Base-by-base conservation (phyloP, 352 stramenopile species). In the Pythium periplocum region DNA sequence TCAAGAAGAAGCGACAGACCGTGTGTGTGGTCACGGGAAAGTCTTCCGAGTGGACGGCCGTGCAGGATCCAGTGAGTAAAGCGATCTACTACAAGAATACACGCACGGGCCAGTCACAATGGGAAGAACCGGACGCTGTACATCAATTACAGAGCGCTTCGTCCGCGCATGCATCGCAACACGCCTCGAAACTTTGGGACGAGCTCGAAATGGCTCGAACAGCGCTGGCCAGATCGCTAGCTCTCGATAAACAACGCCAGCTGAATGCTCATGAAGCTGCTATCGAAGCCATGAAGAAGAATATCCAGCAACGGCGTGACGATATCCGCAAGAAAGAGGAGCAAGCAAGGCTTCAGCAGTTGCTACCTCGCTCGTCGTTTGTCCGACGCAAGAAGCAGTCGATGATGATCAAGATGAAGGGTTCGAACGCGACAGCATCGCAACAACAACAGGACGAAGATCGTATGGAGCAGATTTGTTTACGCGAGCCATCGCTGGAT, bases 41-140 rank as follows among this genome's bases (percentile, higher is more conserved):
- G 38, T 62, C 77, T 31, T 79, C 69, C 34, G 76, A 87, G 48
- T 87, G 76, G 76, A 79, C 64, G 30, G 71, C 73, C 10, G 76
- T 87, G 6, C 76, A 85, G 53, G 76, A 87, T 47, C 71, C 73
- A 3, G 51, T 60, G 1, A 82, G 69, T 10, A 65, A 69, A 31
- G 76, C 76, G 3, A 84, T 87, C 17, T 87, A 87, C 66, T 87
- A 87, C 71, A 81, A 83, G 53, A 87, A 87, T 61, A 81, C 66
- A 2, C 68, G 71, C 39, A 87, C 76, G 7, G 76, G 76, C 31
- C 71, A 87, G 40, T 81, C 76, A 0, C 76, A 87, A 40, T 87
- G 76, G 76, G 76, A 87, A 59, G 76, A 87, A 34, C 76, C 76
- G 1, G 76, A 87, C 31, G 73, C 71, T 9, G 70, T 87, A 10